A percentile compares a stretch with the other conserved stretches of the same genome.
These are phyloP conservation scores for Ogataea ramenticola DNA, from an alignment of 805 yeast genomes.

Conservation along the genomic window DNA sequence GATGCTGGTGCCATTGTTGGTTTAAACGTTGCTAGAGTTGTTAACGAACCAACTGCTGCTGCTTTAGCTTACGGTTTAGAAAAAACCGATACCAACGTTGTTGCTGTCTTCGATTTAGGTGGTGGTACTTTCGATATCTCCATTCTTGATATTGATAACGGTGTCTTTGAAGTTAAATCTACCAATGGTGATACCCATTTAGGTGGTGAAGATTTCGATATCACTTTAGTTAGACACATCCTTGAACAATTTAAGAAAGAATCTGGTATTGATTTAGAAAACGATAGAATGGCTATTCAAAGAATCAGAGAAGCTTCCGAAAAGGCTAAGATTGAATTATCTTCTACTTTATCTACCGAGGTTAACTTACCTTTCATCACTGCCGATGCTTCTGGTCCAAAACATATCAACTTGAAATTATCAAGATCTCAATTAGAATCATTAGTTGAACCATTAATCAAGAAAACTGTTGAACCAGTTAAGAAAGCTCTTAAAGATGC, in stretches of 20 bases:
- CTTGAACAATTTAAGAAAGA: constrained; percentile 48
- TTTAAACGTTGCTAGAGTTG: constrained; percentile 81
- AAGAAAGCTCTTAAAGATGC: constrained; percentile 72
- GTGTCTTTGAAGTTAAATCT: constrained; percentile 96
- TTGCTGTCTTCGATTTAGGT: constrained; percentile 96
- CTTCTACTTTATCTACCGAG: constrained; percentile 54
- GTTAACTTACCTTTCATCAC: constrained; percentile 66
- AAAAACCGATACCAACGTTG: constrained; percentile 49
- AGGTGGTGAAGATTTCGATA: constrained; percentile 92
- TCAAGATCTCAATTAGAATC: constrained; percentile 64
- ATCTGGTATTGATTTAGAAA: constrained; percentile 46
- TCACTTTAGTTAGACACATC: constrained; percentile 72
- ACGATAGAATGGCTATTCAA: constrained; percentile 55
- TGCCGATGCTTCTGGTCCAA: constrained; percentile 38
- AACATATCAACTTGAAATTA: constrained; percentile 51
- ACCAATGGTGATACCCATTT: constrained; percentile 94
- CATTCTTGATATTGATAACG: constrained; percentile 92
- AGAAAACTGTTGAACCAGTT: constrained; percentile 66
- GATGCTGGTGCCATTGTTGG: constrained; percentile 98
- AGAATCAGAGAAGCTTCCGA: constrained; percentile 78
- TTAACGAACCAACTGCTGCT: constrained; percentile 89
- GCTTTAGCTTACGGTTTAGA: constrained; percentile 94
- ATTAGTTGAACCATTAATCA: constrained; percentile 58
- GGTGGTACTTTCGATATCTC: constrained; percentile 99
- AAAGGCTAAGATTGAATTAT: constrained; percentile 65